A percentile compares a stretch with the other conserved stretches of the same genome.
Evolutionary conservation across 23 red algal species (phyloP).

Genomic region (Porphyridium purpureum): DNA sequence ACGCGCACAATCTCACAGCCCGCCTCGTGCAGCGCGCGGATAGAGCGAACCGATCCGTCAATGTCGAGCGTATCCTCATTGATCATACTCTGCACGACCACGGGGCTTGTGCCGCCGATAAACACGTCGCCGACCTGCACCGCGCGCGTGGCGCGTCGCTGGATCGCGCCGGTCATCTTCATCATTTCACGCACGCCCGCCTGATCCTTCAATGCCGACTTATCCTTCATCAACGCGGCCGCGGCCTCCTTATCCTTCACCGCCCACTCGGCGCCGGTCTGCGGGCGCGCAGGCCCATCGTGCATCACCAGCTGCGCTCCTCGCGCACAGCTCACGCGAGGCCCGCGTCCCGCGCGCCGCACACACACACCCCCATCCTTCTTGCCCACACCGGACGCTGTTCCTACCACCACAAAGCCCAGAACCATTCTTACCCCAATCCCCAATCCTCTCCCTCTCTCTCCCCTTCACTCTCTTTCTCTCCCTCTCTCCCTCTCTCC

Average conservation of each 20-base stretch:
- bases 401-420: too few species aligned
- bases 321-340: too few species aligned
- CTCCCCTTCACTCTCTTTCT: too few species aligned
- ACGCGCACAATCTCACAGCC: constrained; percentile 97
- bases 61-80: constrained; percentile 99
- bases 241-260: too few species aligned
- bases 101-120: constrained; percentile 78
- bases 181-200: constrained; percentile 25
- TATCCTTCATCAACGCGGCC: constrained; percentile 25
- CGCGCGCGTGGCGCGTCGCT: constrained; percentile 57
- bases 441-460: too few species aligned
- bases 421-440: too few species aligned
- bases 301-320: too few species aligned
- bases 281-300: constrained; percentile 41
- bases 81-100: constrained; percentile 99
- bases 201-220: constrained; percentile 65
- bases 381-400: too few species aligned
- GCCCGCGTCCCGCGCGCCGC: too few species aligned
- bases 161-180: constrained; percentile 47
- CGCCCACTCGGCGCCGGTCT: too few species aligned
- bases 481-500: too few species aligned
- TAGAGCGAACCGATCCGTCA: constrained; percentile 37
- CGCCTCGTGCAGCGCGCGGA: constrained; percentile 81
- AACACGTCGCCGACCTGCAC: constrained; percentile 79
- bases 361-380: too few species aligned